phyloP scores from a whole-genome alignment of 2,329 filamentous ascomycete species.

The Clarireedia sp. region DNA sequence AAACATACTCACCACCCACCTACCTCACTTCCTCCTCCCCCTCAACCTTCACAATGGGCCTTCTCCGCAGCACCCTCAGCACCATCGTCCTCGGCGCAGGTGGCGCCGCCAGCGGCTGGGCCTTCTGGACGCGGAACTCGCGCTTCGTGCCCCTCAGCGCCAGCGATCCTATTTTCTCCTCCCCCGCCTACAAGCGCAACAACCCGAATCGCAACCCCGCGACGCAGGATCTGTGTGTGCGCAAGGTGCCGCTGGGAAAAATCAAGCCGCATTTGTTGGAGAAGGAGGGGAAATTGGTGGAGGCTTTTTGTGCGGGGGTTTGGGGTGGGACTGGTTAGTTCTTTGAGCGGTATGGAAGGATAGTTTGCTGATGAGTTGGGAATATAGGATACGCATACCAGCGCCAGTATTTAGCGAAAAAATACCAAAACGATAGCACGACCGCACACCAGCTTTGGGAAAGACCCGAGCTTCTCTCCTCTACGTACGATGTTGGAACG shows the following conservation, averaged over 20 bases:
- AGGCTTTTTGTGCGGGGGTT: constrained; percentile 26
- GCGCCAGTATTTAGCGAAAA: constrained; percentile 48
- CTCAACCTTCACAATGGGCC: constrained; percentile 13
- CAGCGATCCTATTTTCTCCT: constrained; percentile 54
- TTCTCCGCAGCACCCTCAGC: constrained; percentile 16
- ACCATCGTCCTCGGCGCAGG: constrained; percentile 17
- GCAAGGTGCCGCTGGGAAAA: constrained; percentile 52
- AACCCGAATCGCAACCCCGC: constrained; percentile 57
- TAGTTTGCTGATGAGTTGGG: too few relatives aligned
- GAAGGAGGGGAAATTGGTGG: constrained; percentile 53
- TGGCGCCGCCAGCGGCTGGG: constrained; percentile 17
- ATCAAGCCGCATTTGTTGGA: constrained; percentile 59
- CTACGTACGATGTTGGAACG: constrained; percentile 54
- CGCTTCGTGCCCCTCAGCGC: constrained; percentile 45
- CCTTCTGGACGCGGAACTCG: constrained; percentile 18
- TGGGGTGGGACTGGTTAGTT: constrained; percentile 40
- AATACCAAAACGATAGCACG: constrained; percentile 45
- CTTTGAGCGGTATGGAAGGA: not conserved
- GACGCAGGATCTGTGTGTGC: constrained; percentile 57
- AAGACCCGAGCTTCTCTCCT: constrained; percentile 43
- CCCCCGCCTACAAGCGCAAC: constrained; percentile 46
- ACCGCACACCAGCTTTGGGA: constrained; percentile 57
- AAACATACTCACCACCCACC: too few relatives aligned
- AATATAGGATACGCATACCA: constrained; percentile 46
- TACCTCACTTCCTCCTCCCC: not conserved